These are phyloP conservation scores for Euclidium syriacum DNA, from an alignment of 345 rosid genomes.

Conservation along the genomic window DNA sequence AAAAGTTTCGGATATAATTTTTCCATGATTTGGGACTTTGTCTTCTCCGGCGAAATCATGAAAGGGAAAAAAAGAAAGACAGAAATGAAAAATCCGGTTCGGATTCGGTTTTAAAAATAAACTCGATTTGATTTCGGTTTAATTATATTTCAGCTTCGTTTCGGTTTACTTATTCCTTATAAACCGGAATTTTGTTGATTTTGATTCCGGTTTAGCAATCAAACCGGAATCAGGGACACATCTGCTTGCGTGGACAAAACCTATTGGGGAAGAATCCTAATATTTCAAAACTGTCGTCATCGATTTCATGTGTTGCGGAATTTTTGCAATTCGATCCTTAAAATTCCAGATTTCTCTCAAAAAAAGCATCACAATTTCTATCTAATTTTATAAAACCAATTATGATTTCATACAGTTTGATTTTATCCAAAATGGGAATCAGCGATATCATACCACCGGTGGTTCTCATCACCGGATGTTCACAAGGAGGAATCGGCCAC, in stretches of 20 bases:
- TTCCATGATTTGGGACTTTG: background rate
- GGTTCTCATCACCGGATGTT: slow-evolving; percentile 80
- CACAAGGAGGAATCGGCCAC: slow-evolving; percentile 85
- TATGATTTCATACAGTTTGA: no score
- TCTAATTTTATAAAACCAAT: no score
- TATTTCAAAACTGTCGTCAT: background rate
- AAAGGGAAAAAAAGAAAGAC: background rate
- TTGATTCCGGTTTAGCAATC: no score
- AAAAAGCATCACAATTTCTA: background rate
- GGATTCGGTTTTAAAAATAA: no score
- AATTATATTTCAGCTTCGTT: no score
- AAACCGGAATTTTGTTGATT: no score
- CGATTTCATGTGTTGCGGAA: background rate
- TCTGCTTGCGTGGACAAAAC: background rate
- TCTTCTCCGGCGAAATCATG: slow-evolving; percentile 17
- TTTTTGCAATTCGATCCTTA: slow-evolving; percentile 18
- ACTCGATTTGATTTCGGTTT: no score
- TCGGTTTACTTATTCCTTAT: no score
- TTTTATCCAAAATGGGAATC: slow-evolving; percentile 54
- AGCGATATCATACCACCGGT: slow-evolving; percentile 36
- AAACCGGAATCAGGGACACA: slow-evolving; percentile 14
- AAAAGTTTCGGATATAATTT: background rate
- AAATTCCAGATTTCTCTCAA: background rate
- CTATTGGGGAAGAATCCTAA: background rate
- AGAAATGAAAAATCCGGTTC: no score